phyloP scores from a whole-genome alignment of 108 stramenopile species.

The Nitzschia sp. region DNA sequence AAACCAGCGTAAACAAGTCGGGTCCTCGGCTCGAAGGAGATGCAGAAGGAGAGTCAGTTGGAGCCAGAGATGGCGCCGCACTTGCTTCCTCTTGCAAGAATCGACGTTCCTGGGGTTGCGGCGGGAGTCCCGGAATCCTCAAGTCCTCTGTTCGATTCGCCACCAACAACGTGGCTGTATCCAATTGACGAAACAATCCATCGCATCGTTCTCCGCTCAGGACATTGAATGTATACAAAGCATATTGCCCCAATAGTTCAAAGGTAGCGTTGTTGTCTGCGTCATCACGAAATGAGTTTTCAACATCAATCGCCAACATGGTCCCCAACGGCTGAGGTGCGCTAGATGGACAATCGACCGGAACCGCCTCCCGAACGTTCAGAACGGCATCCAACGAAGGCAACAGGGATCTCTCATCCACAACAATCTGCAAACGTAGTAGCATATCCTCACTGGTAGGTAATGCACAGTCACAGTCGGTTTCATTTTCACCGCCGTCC shows the following conservation, averaged over 20 bases:
- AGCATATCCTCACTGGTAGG: neutral
- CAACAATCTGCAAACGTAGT: neutral
- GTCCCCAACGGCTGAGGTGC: neutral
- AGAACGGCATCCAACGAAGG: neutral
- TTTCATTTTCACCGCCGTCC: neutral
- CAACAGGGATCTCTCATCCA: neutral
- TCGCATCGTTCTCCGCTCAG: neutral
- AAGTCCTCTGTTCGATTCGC: neutral
- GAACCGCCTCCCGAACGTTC: neutral
- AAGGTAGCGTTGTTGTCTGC: neutral
- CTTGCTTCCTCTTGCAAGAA: neutral
- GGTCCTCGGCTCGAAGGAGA: neutral
- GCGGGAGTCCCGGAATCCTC: neutral
- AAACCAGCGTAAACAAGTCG: neutral
- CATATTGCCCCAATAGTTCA: neutral
- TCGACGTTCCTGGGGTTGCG: neutral
- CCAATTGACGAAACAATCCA: neutral
- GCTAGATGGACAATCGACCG: neutral
- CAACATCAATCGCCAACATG: neutral
- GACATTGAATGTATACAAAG: neutral
- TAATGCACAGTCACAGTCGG: neutral
- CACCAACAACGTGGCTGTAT: neutral
- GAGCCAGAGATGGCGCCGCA: neutral
- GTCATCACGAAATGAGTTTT: no score
- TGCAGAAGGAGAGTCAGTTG: neutral